Percentiles rank a stretch among this genome's conserved stretches.
phyloP scores from a whole-genome alignment of 1,284 basidiomycete genomes.

The Baeospora myosura region DNA sequence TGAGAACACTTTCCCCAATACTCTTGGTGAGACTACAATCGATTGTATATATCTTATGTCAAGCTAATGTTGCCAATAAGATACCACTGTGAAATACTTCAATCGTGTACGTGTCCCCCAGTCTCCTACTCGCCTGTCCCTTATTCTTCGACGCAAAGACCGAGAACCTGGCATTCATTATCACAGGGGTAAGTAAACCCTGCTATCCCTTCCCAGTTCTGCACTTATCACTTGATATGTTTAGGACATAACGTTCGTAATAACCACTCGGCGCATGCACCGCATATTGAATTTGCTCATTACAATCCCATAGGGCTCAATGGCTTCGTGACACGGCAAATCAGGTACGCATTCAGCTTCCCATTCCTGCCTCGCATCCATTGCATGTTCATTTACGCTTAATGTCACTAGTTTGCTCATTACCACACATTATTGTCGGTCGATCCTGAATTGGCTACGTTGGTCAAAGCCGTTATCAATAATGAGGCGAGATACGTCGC shows the following conservation, averaged over 20 bases:
- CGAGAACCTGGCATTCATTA: constrained; percentile 68
- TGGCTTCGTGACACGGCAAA: constrained; percentile 76
- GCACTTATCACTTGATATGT: constrained; percentile 9
- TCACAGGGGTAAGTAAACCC: constrained; percentile 50
- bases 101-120: constrained; percentile 33
- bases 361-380: not conserved
- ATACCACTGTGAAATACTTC: constrained; percentile 72
- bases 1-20: constrained; percentile 74
- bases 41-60: not conserved
- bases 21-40: constrained; percentile 42
- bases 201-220: constrained; percentile 2
- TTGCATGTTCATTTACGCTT: constrained; percentile 3
- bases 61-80: constrained; percentile 34
- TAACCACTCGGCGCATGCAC: not conserved
- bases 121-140: not conserved
- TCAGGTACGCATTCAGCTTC: constrained; percentile 35
- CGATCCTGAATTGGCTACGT: constrained; percentile 50
- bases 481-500: constrained; percentile 71
- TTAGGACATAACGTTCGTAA: constrained; percentile 61
- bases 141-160: constrained; percentile 24
- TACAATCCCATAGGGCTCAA: constrained; percentile 40
- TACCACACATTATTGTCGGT: constrained; percentile 51
- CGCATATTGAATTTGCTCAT: constrained; percentile 7
- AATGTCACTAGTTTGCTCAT: constrained; percentile 67
- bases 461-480: constrained; percentile 71